Conservation (phyloP, 1,139 yeast species). For the Zygoascus sp. region DNA sequence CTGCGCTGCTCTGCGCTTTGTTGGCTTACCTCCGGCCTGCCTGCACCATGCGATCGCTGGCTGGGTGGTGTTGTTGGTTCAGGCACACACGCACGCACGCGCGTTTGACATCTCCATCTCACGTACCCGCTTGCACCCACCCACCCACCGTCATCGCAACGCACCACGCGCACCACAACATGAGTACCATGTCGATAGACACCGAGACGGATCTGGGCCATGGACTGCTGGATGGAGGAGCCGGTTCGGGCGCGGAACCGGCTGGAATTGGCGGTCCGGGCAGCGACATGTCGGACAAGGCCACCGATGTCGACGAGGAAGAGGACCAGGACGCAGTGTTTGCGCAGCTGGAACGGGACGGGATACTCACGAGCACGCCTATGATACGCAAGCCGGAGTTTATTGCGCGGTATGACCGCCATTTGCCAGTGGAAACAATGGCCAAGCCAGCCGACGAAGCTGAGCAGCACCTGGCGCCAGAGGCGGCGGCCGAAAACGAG, state of each 20-base stretch:
- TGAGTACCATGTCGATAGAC: background rate
- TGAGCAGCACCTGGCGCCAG: background rate
- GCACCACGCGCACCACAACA: background rate
- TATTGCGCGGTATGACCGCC: background rate
- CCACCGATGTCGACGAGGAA: background rate
- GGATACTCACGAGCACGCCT: slow-evolving; percentile 2
- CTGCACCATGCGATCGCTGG: background rate
- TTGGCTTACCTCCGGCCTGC: too few species aligned
- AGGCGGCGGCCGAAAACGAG: background rate
- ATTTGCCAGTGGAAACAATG: background rate
- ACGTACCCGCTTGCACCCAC: too few species aligned
- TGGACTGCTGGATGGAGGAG: background rate
- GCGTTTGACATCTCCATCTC: background rate
- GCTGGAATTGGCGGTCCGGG: background rate
- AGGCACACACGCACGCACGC: too few species aligned
- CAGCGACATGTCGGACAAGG: background rate
- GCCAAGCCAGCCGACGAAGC: background rate
- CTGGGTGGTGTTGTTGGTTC: too few species aligned
- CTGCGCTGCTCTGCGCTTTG: too few species aligned
- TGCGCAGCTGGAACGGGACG: background rate
- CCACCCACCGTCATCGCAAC: too few species aligned
- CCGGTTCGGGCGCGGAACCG: too few species aligned
- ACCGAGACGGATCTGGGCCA: background rate
- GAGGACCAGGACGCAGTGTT: slow-evolving; percentile 1
- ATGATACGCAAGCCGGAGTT: slow-evolving; percentile 4